Conservation (phyloP, 495 filamentous ascomycete genomes). For the Chlorociboria aeruginascens region DNA sequence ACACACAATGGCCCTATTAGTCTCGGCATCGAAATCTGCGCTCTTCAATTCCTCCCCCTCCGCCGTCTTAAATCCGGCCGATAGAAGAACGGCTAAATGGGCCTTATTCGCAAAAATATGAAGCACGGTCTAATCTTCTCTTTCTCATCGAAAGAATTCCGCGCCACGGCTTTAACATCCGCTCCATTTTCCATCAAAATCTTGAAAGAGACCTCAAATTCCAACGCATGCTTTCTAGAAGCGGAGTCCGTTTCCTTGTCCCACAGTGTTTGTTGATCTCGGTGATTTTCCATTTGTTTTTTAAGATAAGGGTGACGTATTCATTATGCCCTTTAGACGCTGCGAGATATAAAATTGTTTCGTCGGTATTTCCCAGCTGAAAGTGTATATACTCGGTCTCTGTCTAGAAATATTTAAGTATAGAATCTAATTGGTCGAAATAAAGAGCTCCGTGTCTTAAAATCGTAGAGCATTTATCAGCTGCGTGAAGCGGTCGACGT, state of each 20-base stretch:
- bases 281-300: no score
- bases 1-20: not conserved
- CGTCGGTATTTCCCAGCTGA: not conserved
- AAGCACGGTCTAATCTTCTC: not conserved
- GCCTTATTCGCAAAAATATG: not conserved
- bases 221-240: not conserved
- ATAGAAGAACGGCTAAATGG: not conserved
- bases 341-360: not conserved
- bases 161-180: not conserved
- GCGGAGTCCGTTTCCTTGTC: not conserved
- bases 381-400: not conserved
- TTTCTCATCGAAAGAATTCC: no score
- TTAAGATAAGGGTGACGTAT: not conserved
- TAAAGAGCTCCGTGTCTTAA: not conserved
- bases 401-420: not conserved
- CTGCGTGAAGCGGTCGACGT: not conserved
- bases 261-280: not conserved
- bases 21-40: not conserved
- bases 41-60: not conserved
- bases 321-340: not conserved
- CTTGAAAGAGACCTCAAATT: not conserved
- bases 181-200: constrained; percentile 3
- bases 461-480: not conserved
- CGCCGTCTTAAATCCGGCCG: not conserved
- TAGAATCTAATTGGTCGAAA: not conserved